Conservation (phyloP, 2,329 filamentous ascomycete species). For the Didymella pinodella region DNA sequence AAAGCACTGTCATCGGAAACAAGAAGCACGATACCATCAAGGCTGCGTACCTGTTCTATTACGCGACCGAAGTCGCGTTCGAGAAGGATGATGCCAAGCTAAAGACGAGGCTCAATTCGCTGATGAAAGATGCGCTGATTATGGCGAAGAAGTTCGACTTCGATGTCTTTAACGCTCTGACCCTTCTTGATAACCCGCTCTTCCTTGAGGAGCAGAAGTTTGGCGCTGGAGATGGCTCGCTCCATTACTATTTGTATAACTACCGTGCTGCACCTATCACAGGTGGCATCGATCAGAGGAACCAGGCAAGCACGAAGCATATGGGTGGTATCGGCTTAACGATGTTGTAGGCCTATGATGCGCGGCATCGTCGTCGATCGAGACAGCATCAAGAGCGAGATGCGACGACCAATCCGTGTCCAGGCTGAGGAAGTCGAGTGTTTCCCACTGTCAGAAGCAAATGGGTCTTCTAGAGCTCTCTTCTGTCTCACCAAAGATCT, state of each 20-base stretch:
- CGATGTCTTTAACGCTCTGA: slow-evolving; percentile 96
- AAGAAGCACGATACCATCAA: slow-evolving; percentile 79
- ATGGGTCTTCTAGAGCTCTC: too few relatives aligned
- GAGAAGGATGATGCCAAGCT: slow-evolving; percentile 64
- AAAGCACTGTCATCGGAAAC: slow-evolving; percentile 88
- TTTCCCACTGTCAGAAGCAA: too few relatives aligned
- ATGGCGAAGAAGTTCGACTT: slow-evolving; percentile 86
- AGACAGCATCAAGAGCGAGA: neutral
- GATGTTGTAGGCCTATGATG: slow-evolving; percentile 65
- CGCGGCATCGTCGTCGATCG: neutral
- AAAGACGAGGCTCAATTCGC: slow-evolving; percentile 78
- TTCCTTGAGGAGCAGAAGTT: slow-evolving; percentile 96
- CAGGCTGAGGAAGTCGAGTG: too few relatives aligned
- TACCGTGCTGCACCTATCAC: slow-evolving; percentile 86
- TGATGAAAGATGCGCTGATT: slow-evolving; percentile 86
- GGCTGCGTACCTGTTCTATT: slow-evolving; percentile 97
- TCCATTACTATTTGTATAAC: slow-evolving; percentile 98
- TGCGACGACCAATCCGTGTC: neutral
- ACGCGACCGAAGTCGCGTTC: slow-evolving; percentile 84
- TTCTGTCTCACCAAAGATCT: neutral
- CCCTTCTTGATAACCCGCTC: slow-evolving; percentile 89
- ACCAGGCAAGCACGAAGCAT: slow-evolving; percentile 76
- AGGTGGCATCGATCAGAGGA: slow-evolving; percentile 83
- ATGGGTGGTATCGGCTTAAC: slow-evolving; percentile 91
- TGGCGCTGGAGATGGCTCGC: slow-evolving; percentile 88